Base-by-base conservation (phyloP, 192 early-diverging fungal genomes). In the Podila minutissima region DNA sequence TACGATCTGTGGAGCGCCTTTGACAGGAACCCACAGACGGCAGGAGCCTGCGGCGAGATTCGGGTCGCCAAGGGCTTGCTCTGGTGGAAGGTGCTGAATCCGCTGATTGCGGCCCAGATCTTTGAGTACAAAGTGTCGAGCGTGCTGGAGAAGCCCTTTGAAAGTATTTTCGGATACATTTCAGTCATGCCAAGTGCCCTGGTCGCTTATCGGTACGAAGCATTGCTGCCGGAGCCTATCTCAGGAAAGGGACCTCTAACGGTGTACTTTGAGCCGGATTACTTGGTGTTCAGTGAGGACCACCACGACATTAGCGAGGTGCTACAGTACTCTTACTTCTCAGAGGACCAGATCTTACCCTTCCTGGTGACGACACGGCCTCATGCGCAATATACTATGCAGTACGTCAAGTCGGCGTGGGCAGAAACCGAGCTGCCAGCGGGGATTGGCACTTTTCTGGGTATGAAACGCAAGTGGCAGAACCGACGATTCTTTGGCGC, bases 391-490 rank as follows among this genome's bases (percentile, higher is more conserved):
- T 62, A 81, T 33, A 81, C 77, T 12, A 81, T 81, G 77, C 77
- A 81, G 29, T 81, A 73, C 20, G 77, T 81, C 17, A 65, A 66
- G 8, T 81, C 77, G 13, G 77, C 77, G 13, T 81, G 77, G 77
- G 77, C 77, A 2, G 77, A 81, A 20, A 81, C 77, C 2, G 77
- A 81, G 31, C 59, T 81, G 13, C 77, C 77, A 24, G 67, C 57
- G 32, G 71, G 71, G 2, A 66, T 81, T 29, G 77, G 77, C 13
- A 60, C 62, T n/a, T 81, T 81, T 28, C 33, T 81, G 66, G 77
- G 77, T 11, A 72, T 81, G 77, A 81, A 81, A n/a, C 77, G 77
- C 6, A 81, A 81, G 41, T 81, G 77, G 77, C 77, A 81, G 48
- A 81, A 81, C 33, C 51, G 77, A 5, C 60, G 77, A 1, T 81